A percentile compares a stretch with the other conserved stretches of the same genome.
These are phyloP conservation scores for Anisodus tanguticus DNA, from an alignment of 257 asterid genomes.

Conservation along the genomic window DNA sequence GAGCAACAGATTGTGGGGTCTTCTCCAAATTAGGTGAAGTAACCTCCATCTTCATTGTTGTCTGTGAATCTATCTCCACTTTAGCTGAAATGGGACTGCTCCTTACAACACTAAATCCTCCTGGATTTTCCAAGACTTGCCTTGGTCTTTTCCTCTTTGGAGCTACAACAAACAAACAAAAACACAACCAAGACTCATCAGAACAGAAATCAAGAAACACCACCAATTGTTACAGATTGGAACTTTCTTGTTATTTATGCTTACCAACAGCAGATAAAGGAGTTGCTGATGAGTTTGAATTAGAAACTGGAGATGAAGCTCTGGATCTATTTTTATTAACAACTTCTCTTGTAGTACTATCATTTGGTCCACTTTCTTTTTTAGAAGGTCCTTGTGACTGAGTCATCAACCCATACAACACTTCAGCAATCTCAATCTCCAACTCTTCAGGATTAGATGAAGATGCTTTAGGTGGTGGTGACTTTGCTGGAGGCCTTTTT, in stretches of 20 bases:
- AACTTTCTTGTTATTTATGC: conserved; percentile 33
- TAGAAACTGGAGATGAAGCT: conserved; percentile 71
- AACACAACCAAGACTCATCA: not conserved
- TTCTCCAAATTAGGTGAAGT: conserved; percentile 58
- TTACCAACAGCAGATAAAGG: conserved; percentile 77
- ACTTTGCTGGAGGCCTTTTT: conserved; percentile 77
- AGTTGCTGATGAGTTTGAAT: conserved; percentile 48
- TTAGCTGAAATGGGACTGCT: conserved; percentile 58
- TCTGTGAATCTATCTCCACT: conserved; percentile 56
- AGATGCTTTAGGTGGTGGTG: conserved; percentile 61
- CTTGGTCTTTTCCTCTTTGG: conserved; percentile 89
- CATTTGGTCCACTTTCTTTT: conserved; percentile 54
- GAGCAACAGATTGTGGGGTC: conserved; percentile 50
- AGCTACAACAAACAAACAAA: conserved; percentile 47
- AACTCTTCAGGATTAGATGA: conserved; percentile 81
- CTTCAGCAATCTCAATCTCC: conserved; percentile 97
- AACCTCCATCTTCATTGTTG: conserved; percentile 53
- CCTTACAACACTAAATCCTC: conserved; percentile 46
- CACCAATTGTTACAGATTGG: not conserved
- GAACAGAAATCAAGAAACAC: not conserved
- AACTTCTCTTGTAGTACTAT: conserved; percentile 55
- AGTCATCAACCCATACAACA: conserved; percentile 78
- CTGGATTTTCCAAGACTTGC: conserved; percentile 64
- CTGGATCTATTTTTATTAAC: conserved; percentile 58
- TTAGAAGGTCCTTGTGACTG: conserved; percentile 75